Evolutionary conservation across 2,329 filamentous ascomycete genomes (phyloP), one percentile per base, ranked within the genome.

Genomic region (Lasiodiplodia citricola): DNA sequence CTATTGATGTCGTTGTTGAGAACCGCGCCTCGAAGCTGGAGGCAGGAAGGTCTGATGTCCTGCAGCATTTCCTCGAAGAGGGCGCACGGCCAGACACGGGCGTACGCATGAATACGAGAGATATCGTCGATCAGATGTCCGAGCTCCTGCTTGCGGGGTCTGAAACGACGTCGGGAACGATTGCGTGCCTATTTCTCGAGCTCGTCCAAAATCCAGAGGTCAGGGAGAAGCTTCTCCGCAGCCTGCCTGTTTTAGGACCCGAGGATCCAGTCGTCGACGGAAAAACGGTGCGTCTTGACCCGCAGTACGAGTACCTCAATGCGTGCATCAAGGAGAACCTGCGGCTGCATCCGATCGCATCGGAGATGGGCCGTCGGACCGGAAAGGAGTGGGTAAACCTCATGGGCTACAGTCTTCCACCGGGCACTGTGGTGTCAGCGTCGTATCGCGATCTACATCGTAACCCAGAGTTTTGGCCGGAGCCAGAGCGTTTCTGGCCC

Each of bases 401-500:
- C 14, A 21, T 21, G 16, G 47, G 47, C 13, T 51, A 51, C n/a
- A 21, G 18, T 21, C 47, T 51, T n/a, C 47, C 47, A 3, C 47
- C 47, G 5, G 47, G 47, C 47, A 51, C 47, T n/a, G 47, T 51
- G 4, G 47, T 51, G 14, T 51, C 47, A 18, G 47, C 47, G 14
- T 51, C 47, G n/a, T 51, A 51, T 7, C 47, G 69, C 66, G 2
- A 57, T 21, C 47, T 76, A 2, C 72, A 74, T 23, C 68, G 71
- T 1, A 72, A 75, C 54, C 67, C 70, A 3, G 37, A 68, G 3
- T 67, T 74, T 21, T 77, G 72, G 74, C 69, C 70, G 4, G 63
- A 70, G 0, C 70, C 75, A 0, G 65, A 73, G 3, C 64, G 68
- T 0, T 78, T 77, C 60, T 55, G 74, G 10, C 72, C 77, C 14